Evolutionary conservation across 2,329 filamentous ascomycete genomes (phyloP), one percentile per base, ranked within the genome.

Genomic region (Xylaria multiplex): DNA sequence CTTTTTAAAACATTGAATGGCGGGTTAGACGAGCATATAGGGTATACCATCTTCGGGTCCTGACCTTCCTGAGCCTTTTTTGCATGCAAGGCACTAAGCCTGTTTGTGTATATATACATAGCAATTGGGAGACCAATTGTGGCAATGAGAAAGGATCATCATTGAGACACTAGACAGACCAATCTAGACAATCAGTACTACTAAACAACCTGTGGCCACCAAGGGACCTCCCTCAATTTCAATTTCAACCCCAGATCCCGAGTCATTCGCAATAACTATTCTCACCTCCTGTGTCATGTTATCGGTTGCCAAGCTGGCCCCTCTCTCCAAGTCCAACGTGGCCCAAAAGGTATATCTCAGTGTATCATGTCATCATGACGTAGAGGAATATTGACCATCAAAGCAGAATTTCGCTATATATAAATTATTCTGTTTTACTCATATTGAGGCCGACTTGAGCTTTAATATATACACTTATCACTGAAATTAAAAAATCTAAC

Each of bases 331-430:
- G 24, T 45, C 27, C 27, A 27, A 27, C 5, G 40, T 52, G 35
- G 7, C 22, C 13, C 19, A 8, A 42, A 24, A 37, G 13, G 32
- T 46, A 30, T 3, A 5, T 52, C 19, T 53, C 19, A 19, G 46
- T 48, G 5, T n/a, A 2, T 22, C 40, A 46, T 59, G 55, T 30
- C 37, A 48, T 64, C n/a, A 46, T 64, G 48, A 64, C 40, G 46
- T 59, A 42, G 22, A 27, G 9, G 22, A 59, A 37, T 6, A n/a
- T 27, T 27, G 27, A 27, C 27, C 27, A 3, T 27, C 27, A 27
- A 27, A 27, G 27, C 27, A 27, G 27, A 27, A 27, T 27, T 27
- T 27, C 5, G 5, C 27, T 27, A 27, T 37, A 8, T 37, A 37
- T 37, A 8, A 8, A 37, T 8, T 37, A 37, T 37, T 37, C 11